Base-by-base conservation (phyloP, 805 yeast genomes). In the Ogataea neopini region DNA sequence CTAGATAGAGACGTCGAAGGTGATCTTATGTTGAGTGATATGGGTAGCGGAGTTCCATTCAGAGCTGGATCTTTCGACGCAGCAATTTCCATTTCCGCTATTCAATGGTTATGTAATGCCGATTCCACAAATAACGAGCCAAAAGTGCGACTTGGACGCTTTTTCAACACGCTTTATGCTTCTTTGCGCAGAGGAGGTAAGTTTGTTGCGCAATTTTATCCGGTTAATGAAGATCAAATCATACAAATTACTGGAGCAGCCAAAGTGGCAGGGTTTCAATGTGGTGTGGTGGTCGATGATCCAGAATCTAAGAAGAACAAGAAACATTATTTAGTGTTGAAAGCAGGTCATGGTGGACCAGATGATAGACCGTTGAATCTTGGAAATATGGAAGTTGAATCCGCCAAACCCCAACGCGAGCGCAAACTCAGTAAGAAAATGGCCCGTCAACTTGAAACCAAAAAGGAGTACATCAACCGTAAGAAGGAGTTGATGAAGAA, bases 71-170 rank as follows among this genome's bases (percentile, higher is more conserved):
- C 96, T 0, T 94, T 92, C 66, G 99, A 94, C 67, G 97, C 97
- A 1, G 98, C 96, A 1, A 88, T 94, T 26, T 85, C 95, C 20
- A 89, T 94, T 52, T 86, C 96, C 29, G 99, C 95, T 10, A 90
- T 94, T 43, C 99, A 94, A 67, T 94, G 99, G 99, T 78, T 94
- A 35, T 91, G 97, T 72, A 94, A 94, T 65, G 98, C 98, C 2
- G 99, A 94, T 66, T 77, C 88, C 5, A 68, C 88, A 2, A 74
- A 76, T 33, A 84, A 83, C 45, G 96, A 91, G 61, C 99, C 99
- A 18, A 84, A 85, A 62, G 78, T 77, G 60, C 80, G 99, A 66
- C 69, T 89, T 45, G 72, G 84, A 68, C 72, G 86, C 40, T 94
- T 94, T 61, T 94, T 94, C 76, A 86, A 87, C 66, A 84, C 96